phyloP scores from a whole-genome alignment of 2,329 filamentous ascomycete species.

The Alternaria conjuncta region DNA sequence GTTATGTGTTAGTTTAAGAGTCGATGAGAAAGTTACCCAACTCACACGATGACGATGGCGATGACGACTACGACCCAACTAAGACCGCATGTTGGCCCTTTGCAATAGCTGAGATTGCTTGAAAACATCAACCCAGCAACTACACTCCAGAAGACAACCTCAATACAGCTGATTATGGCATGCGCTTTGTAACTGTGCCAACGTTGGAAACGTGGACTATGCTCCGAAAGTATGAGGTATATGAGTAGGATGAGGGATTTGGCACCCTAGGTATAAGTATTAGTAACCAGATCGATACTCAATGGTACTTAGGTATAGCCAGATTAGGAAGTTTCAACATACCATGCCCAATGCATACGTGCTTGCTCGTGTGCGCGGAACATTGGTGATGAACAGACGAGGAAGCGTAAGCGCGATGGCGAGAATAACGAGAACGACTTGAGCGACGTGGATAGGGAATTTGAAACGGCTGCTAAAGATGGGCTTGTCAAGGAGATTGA shows the following conservation, averaged over 20 bases:
- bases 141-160: slow-evolving; percentile 53
- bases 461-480: slow-evolving; percentile 37
- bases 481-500: slow-evolving; percentile 17
- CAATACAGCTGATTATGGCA: slow-evolving; percentile 51
- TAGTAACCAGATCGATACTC: background rate
- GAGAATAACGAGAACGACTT: slow-evolving; percentile 16
- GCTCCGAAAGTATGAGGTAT: slow-evolving; percentile 52
- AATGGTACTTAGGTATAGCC: background rate
- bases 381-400: slow-evolving; percentile 29
- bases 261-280: slow-evolving; percentile 29
- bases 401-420: slow-evolving; percentile 23
- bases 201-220: slow-evolving; percentile 38
- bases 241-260: slow-evolving; percentile 52
- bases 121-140: slow-evolving; percentile 41
- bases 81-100: slow-evolving; percentile 22
- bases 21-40: background rate
- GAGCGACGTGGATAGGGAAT: slow-evolving; percentile 21
- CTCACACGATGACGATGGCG: slow-evolving; percentile 21
- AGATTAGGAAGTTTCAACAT: background rate
- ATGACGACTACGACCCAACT: slow-evolving; percentile 29
- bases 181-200: slow-evolving; percentile 53
- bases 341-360: slow-evolving; percentile 35
- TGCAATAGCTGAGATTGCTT: slow-evolving; percentile 23
- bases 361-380: slow-evolving; percentile 24
- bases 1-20: background rate